Evolutionary conservation across 345 rosid genomes (phyloP).

Genomic region (Passiflora organensis): DNA sequence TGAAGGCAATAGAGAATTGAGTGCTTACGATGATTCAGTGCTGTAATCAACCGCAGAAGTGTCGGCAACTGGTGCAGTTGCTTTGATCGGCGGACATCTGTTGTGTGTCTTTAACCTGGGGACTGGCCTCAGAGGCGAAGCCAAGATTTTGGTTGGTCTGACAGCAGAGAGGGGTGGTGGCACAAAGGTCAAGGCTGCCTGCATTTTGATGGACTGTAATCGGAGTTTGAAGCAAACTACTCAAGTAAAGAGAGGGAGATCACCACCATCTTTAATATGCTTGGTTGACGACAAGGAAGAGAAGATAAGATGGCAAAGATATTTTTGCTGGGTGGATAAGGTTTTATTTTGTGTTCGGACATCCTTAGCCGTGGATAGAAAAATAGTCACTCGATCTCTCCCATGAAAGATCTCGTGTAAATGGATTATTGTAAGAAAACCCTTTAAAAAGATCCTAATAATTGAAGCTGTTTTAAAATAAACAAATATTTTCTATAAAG

Average conservation of each 20-base stretch:
- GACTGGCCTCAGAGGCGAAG: constrained; percentile 19
- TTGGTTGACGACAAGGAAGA: not conserved
- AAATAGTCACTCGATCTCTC: too few relatives aligned
- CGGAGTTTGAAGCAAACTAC: constrained; percentile 1
- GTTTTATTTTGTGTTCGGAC: not conserved
- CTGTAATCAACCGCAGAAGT: constrained; percentile 43
- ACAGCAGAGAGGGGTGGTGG: constrained; percentile 12
- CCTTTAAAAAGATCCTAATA: too few relatives aligned
- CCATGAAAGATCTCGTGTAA: too few relatives aligned
- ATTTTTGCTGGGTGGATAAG: constrained; percentile 23
- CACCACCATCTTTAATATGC: not conserved
- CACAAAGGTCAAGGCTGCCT: constrained; percentile 33
- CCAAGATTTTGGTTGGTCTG: constrained; percentile 18
- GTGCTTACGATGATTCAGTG: constrained; percentile 40
- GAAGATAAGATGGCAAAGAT: constrained; percentile 26
- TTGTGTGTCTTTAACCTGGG: constrained; percentile 18
- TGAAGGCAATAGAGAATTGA: not conserved
- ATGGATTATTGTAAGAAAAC: too few relatives aligned
- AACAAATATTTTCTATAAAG: too few relatives aligned
- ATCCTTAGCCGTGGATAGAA: too few relatives aligned
- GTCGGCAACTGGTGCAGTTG: constrained; percentile 23
- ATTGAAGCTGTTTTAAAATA: too few relatives aligned
- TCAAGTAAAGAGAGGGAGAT: not conserved
- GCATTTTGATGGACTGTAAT: constrained; percentile 21
- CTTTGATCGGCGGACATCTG: constrained; percentile 21